A percentile compares a stretch with the other conserved stretches of the same genome.
Conservation (phyloP, 2,329 filamentous ascomycete genomes). For the Penicillium hesseltinei region DNA sequence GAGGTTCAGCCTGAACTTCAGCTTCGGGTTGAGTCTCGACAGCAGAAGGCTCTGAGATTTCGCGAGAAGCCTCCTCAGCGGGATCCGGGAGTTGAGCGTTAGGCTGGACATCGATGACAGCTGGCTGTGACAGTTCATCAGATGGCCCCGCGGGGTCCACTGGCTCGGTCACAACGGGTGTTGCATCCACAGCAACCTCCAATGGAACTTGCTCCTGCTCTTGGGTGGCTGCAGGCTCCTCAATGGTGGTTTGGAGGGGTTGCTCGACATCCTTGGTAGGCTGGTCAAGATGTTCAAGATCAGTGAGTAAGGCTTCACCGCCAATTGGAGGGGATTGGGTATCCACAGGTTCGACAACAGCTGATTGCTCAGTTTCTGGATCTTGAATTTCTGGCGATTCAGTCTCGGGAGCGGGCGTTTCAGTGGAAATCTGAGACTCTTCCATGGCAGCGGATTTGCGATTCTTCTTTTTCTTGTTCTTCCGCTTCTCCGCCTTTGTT, state of each 20-base stretch:
- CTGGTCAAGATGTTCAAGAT: constrained; percentile 2
- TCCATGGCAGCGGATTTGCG: constrained; percentile 20
- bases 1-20: neutral
- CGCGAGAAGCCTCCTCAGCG: neutral
- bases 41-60: neutral
- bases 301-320: constrained; percentile 13
- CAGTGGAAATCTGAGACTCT: constrained; percentile 4
- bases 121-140: neutral
- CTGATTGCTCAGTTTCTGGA: constrained; percentile 8
- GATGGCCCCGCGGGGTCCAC: neutral
- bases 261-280: constrained; percentile 1
- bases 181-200: neutral
- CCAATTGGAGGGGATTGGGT: constrained; percentile 5
- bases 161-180: neutral
- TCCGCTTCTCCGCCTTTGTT: constrained; percentile 18
- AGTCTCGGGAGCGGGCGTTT: constrained; percentile 3
- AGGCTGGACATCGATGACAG: neutral
- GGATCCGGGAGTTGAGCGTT: neutral
- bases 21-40: neutral
- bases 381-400: constrained; percentile 6
- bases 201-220: constrained; percentile 5
- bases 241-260: neutral
- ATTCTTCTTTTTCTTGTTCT: constrained; percentile 26
- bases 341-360: constrained; percentile 5
- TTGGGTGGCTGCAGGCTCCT: constrained; percentile 2